Conservation (phyloP, 139 green algal species). For the Chlamydomonas urium region DNA sequence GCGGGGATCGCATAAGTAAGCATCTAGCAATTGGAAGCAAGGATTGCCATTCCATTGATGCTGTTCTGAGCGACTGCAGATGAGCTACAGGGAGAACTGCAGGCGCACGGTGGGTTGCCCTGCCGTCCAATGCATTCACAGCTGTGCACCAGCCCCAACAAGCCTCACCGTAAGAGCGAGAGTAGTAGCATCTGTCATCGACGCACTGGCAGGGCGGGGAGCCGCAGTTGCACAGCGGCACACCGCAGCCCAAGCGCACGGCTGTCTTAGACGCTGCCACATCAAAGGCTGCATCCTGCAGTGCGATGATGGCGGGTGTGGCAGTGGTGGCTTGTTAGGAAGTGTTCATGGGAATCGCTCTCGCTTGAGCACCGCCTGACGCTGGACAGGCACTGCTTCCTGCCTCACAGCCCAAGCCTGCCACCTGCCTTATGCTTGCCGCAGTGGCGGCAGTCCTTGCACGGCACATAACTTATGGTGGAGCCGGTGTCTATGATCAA, state of each 20-base stretch:
- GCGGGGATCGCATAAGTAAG: not conserved
- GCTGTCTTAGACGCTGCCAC: constrained; percentile 47
- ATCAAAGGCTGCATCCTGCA: constrained; percentile 68
- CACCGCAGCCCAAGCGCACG: constrained; percentile 51
- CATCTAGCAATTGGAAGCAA: not conserved
- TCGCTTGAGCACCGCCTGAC: no score
- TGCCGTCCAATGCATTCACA: not conserved
- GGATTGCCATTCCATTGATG: constrained; percentile 14
- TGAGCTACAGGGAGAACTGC: constrained; percentile 11
- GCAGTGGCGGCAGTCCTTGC: constrained; percentile 49
- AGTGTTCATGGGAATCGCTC: no score
- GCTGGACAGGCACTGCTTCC: constrained; percentile 1
- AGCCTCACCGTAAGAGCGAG: constrained; percentile 68
- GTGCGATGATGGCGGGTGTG: not conserved
- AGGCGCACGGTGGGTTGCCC: not conserved
- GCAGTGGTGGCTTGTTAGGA: not conserved
- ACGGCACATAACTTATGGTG: constrained; percentile 93
- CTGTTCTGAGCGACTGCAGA: not conserved
- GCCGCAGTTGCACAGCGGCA: constrained; percentile 66
- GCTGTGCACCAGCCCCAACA: not conserved
- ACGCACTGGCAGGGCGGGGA: constrained; percentile 59
- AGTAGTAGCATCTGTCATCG: constrained; percentile 71
- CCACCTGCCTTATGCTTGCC: constrained; percentile 10
- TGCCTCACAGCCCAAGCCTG: not conserved
- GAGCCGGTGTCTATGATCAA: constrained; percentile 96